These are phyloP conservation scores for Pterothamnion heteromorphum DNA, from an alignment of 31 red algal species.

Conservation along the genomic window DNA sequence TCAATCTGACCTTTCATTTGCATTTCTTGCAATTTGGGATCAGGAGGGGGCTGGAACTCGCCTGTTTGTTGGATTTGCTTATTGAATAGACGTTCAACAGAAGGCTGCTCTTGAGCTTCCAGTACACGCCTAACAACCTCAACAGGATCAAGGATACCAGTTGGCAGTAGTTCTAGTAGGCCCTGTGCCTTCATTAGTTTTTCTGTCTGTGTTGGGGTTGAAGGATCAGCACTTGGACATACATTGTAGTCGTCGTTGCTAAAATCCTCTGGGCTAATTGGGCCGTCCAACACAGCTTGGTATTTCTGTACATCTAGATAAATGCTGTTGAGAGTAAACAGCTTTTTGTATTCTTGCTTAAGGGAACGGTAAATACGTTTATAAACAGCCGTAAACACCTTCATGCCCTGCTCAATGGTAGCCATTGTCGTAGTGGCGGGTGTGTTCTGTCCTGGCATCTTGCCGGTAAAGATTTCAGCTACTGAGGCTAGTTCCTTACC, in stretches of 20 bases:
- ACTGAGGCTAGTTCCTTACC: background rate
- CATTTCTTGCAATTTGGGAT: too few relatives aligned
- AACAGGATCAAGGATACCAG: too few relatives aligned
- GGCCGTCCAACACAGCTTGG: background rate
- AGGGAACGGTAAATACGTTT: conserved; percentile 6
- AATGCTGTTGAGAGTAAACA: background rate
- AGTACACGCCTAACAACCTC: too few relatives aligned
- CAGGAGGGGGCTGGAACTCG: too few relatives aligned
- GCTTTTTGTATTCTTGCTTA: background rate
- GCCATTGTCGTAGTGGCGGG: background rate
- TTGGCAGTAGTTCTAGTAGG: too few relatives aligned
- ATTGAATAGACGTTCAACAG: too few relatives aligned
- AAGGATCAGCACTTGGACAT: background rate
- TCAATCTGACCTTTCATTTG: too few relatives aligned
- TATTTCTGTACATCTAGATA: background rate
- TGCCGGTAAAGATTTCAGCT: background rate
- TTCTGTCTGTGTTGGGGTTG: background rate
- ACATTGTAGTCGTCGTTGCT: background rate
- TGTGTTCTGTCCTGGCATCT: background rate
- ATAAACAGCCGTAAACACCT: conserved; percentile 11
- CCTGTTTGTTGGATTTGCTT: too few relatives aligned
- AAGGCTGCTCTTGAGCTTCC: too few relatives aligned
- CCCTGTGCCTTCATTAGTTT: background rate
- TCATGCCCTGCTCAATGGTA: background rate
- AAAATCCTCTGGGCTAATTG: background rate